A percentile compares a stretch with the other conserved stretches of the same genome.
Conservation (phyloP, 345 rosid genomes). For the Citrus maxima region DNA sequence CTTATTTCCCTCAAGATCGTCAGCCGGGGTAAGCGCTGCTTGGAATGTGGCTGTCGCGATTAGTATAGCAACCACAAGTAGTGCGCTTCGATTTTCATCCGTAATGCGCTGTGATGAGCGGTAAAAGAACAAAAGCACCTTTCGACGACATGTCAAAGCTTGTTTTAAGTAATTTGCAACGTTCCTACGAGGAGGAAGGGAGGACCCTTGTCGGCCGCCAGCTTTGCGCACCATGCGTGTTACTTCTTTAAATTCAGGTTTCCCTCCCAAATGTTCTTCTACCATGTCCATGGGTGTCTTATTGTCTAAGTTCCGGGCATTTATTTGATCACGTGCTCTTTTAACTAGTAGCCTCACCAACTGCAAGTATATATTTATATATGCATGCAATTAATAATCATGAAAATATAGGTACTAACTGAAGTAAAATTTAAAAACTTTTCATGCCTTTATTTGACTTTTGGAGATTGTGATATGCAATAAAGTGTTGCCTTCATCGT, state of each 20-base stretch:
- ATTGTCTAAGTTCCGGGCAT: slow-evolving; percentile 14
- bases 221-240: neutral
- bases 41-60: slow-evolving; percentile 33
- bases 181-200: neutral
- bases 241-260: slow-evolving; percentile 11
- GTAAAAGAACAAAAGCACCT: neutral
- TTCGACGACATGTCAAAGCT: neutral
- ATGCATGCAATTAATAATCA: neutral
- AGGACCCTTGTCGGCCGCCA: neutral
- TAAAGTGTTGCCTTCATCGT: slow-evolving; percentile 21
- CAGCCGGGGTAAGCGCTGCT: slow-evolving; percentile 27
- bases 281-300: slow-evolving; percentile 23
- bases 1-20: neutral
- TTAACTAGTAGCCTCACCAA: slow-evolving; percentile 15
- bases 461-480: slow-evolving; percentile 24
- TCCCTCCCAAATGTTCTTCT: neutral
- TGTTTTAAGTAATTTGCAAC: neutral
- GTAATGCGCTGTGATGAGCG: slow-evolving; percentile 16
- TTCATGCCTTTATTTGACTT: slow-evolving; percentile 21
- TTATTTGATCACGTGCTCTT: slow-evolving; percentile 4
- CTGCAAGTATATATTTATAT: neutral
- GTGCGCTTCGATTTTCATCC: slow-evolving; percentile 15
- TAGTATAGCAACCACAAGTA: slow-evolving; percentile 28
- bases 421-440: too few relatives aligned
- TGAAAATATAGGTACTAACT: neutral